phyloP scores from a whole-genome alignment of 2,329 filamentous ascomycete genomes.

The Trichothecium roseum region DNA sequence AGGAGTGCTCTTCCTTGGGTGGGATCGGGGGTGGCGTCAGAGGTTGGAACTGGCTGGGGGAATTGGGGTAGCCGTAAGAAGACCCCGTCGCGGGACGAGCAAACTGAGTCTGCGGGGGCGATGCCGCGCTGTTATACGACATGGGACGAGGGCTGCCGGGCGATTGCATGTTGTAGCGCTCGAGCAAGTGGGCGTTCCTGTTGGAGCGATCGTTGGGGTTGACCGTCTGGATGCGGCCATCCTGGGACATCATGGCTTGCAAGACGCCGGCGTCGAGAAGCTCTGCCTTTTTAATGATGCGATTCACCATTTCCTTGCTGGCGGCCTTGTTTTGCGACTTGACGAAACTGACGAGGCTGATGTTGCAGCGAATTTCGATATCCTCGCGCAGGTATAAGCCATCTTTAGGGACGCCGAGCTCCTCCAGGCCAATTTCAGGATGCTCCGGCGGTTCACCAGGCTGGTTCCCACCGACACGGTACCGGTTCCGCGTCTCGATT shows the following conservation, averaged over 20 bases:
- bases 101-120: slow-evolving; percentile 9
- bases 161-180: slow-evolving; percentile 1
- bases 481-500: slow-evolving; percentile 58
- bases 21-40: slow-evolving; percentile 13
- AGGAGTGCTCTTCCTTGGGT: slow-evolving; percentile 13
- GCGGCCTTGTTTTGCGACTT: slow-evolving; percentile 57
- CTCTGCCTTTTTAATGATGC: slow-evolving; percentile 63
- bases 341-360: slow-evolving; percentile 54
- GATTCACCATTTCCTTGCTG: slow-evolving; percentile 55
- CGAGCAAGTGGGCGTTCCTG: slow-evolving; percentile 6
- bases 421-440: slow-evolving; percentile 49
- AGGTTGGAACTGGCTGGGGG: slow-evolving; percentile 10
- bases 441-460: slow-evolving; percentile 53
- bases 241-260: slow-evolving; percentile 52
- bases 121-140: slow-evolving; percentile 10
- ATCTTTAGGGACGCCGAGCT: slow-evolving; percentile 49
- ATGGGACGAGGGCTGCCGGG: slow-evolving; percentile 2
- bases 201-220: slow-evolving; percentile 41
- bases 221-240: slow-evolving; percentile 51
- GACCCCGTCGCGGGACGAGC: slow-evolving; percentile 7
- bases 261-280: slow-evolving; percentile 55
- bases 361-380: slow-evolving; percentile 60
- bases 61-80: slow-evolving; percentile 9
- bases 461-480: slow-evolving; percentile 59
- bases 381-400: slow-evolving; percentile 61